Base-by-base conservation (phyloP, 352 stramenopile species). In the Globisporangium irregulare region DNA sequence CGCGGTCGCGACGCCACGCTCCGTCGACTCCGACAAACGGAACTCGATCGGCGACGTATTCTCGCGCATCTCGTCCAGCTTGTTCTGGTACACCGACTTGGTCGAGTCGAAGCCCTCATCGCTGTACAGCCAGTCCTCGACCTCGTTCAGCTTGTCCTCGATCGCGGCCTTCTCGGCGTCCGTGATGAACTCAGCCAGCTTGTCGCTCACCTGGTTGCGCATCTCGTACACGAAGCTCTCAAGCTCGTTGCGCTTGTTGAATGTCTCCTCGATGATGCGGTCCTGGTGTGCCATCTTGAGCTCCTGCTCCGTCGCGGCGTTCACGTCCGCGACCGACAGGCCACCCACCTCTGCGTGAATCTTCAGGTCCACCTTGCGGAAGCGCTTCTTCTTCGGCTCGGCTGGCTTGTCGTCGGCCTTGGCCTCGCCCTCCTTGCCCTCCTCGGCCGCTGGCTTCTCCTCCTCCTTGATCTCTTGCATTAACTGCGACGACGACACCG, bases 221-320 rank as follows among this genome's bases (percentile, higher is more conserved):
- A 99, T 99, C 75, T 97, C 91, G 83, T 99, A 99, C 74, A 99
- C 97, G 78, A 99, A 99, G 51, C 91, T 98, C 78, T 99, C 98
- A 34, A 99, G 86, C 75, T 99, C 98, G 79, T 99, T 99, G 69
- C 97, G 89, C 84, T 98, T 99, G 85, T 99, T 98, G 62, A 96
- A 90, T 27, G 97, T 99, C 80, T 99, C 97, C 56, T 92, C 79
- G 22, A 99, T 96, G 41, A 99, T 81, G 65, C 95, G 92, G 77
- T 99, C 97, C 76, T 97, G 86, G 77, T 98, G 92, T 22, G 96
- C 89, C 96, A 99, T 99, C 55, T 90, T 85, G 15, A 98, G 87
- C 82, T 99, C 97, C 64, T 92, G 82, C 77, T 98, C 94, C 41
- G 87, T 89, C 36, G 86, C 84, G 2, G 78, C 73, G 27, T 61